Conservation (phyloP, 345 rosid species). For the Aquilaria yunnanensis region DNA sequence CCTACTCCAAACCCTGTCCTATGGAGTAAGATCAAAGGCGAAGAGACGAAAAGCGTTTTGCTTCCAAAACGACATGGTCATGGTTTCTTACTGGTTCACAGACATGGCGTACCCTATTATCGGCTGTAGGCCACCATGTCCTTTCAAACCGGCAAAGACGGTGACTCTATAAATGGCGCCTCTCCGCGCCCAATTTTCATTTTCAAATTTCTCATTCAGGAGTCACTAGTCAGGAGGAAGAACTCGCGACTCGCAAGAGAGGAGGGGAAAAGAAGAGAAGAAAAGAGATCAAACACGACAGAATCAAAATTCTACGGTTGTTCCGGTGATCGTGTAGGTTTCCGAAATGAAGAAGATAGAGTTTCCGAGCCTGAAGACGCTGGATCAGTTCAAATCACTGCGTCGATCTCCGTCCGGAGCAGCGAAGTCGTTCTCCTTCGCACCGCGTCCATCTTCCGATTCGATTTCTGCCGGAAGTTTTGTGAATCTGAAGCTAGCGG, state of each 20-base stretch:
- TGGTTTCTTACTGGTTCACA: too few relatives aligned
- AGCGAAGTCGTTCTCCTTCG: constrained; percentile 44
- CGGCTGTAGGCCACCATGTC: too few relatives aligned
- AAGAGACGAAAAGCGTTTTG: too few relatives aligned
- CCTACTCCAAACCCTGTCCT: too few relatives aligned
- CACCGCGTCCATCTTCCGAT: constrained; percentile 48
- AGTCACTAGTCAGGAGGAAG: not conserved
- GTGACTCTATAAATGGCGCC: too few relatives aligned
- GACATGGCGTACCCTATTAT: too few relatives aligned
- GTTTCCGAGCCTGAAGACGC: constrained; percentile 57
- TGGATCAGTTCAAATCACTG: constrained; percentile 51
- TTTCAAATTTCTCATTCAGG: too few relatives aligned
- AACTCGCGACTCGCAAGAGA: not conserved
- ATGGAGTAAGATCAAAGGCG: too few relatives aligned
- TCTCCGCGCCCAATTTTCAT: too few relatives aligned
- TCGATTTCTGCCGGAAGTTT: constrained; percentile 58
- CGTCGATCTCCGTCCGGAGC: constrained; percentile 33
- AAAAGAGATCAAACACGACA: too few relatives aligned
- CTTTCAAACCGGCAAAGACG: too few relatives aligned
- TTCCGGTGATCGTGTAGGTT: not conserved
- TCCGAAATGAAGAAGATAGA: constrained; percentile 68
- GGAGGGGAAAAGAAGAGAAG: not conserved
- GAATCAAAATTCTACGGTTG: constrained; percentile 8
- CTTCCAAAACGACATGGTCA: too few relatives aligned
- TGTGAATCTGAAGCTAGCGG: constrained; percentile 72